Evolutionary conservation across 2,329 filamentous ascomycete genomes (phyloP).

Genomic region (Phyllosticta citriasiana): DNA sequence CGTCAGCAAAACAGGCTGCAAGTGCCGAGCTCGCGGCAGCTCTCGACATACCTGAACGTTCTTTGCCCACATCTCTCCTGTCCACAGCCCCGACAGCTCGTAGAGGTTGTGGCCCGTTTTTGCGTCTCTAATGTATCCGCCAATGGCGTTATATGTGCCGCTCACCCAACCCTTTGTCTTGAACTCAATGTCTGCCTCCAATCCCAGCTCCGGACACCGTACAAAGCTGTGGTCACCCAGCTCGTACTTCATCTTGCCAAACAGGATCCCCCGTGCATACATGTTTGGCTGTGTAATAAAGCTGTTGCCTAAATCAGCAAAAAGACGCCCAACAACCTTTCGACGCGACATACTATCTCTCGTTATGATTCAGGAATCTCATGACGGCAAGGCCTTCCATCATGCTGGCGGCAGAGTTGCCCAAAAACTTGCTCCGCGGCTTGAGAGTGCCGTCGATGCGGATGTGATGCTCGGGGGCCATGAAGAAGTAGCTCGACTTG

Average conservation of each 20-base stretch:
- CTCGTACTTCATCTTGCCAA: slow-evolving; percentile 99
- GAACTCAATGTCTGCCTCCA: slow-evolving; percentile 90
- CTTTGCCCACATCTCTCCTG: slow-evolving; percentile 88
- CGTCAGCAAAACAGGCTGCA: slow-evolving; percentile 4
- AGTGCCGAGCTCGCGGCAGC: background rate
- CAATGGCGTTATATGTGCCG: slow-evolving; percentile 93
- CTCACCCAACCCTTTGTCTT: slow-evolving; percentile 97
- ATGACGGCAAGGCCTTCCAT: slow-evolving; percentile 96
- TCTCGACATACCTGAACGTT: slow-evolving; percentile 55
- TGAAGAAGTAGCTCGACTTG: slow-evolving; percentile 98
- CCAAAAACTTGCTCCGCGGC: slow-evolving; percentile 86
- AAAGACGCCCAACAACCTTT: background rate
- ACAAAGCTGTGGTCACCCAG: slow-evolving; percentile 93
- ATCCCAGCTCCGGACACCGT: slow-evolving; percentile 74
- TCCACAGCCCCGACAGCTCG: slow-evolving; percentile 89
- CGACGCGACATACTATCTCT: slow-evolving; percentile 62
- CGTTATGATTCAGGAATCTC: slow-evolving; percentile 71
- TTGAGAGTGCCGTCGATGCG: slow-evolving; percentile 93
- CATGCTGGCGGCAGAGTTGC: slow-evolving; percentile 93
- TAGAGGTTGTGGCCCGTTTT: slow-evolving; percentile 79
- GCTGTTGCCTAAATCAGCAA: slow-evolving; percentile 37
- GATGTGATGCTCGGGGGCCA: slow-evolving; percentile 87
- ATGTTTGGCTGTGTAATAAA: slow-evolving; percentile 96
- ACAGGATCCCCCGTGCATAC: slow-evolving; percentile 93
- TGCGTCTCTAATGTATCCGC: slow-evolving; percentile 80